Base-by-base conservation (phyloP, 257 asterid species). In the Lithospermum erythrorhizon region DNA sequence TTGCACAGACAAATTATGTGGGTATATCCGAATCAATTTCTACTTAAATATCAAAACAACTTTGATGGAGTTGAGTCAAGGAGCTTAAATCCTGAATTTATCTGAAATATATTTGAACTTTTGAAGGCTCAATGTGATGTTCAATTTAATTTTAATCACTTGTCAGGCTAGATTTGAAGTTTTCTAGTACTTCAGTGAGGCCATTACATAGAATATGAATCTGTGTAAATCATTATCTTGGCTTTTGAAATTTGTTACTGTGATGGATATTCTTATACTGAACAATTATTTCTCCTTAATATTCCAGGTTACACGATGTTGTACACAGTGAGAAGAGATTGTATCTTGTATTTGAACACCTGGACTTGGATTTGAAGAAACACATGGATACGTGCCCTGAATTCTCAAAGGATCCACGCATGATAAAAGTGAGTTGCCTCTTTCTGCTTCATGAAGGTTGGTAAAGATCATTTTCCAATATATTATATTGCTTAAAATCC, bases 321-420 rank as follows among this genome's bases (percentile, higher is more conserved):
- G 95, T 88, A 72, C 96, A 91, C 68, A 79, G 89, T 61, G 96
- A 91, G 79, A 91, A 77, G 70, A 83, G 96, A 20, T 69, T 91
- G 69, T 91, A 88, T 71, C 83, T 91, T 68, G 96, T 91, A 6
- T 88, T 91, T 81, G 98, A 91, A 78, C 88, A 86, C 67, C 87
- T 91, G 76, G 98, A 91, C 79, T 76, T 88, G 87, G 96, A 91
- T 74, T 79, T 91, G 87, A 88, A 88, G 86, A 91, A 91, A 67
- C 96, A 91, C 70, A 91, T 91, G 98, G 96, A 91, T 75, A 75
- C 96, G 11, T 79, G 82, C 69, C 98, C 98, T 24, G 95, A 86
- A 51, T 82, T 91, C 78, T 77, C 94, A 9, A 69, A 91, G 85
- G 83, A 86, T 75, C 95, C 94, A 68, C 86, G 73, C 49, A 64